phyloP scores from a whole-genome alignment of 2,329 filamentous ascomycete genomes.

The Beauveria sp. region DNA sequence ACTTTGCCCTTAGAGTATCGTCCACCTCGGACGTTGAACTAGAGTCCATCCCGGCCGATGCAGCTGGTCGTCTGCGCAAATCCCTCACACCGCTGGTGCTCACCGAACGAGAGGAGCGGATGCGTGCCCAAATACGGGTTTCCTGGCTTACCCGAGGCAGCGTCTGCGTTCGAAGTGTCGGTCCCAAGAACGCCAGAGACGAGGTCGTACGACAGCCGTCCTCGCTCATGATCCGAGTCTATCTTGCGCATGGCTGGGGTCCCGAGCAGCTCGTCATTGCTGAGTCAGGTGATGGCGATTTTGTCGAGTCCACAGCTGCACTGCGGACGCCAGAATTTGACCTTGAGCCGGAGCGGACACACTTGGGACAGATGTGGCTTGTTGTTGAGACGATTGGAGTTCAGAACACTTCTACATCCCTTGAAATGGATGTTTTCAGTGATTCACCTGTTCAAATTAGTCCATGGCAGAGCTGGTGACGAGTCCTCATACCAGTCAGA shows the following conservation, averaged over 20 bases:
- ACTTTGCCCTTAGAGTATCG: constrained; percentile 69
- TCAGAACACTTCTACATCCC: constrained; percentile 30
- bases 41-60: constrained; percentile 58
- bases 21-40: constrained; percentile 51
- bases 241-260: constrained; percentile 65
- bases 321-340: constrained; percentile 69
- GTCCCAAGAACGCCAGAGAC: constrained; percentile 19
- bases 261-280: constrained; percentile 59
- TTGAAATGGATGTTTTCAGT: constrained; percentile 47
- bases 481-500: neutral
- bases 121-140: constrained; percentile 32
- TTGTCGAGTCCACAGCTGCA: constrained; percentile 58
- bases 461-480: constrained; percentile 31
- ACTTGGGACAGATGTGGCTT: constrained; percentile 61
- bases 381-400: constrained; percentile 74
- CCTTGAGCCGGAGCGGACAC: constrained; percentile 55
- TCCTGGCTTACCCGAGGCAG: constrained; percentile 50
- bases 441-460: constrained; percentile 38
- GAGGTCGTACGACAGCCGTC: constrained; percentile 25
- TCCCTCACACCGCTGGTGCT: constrained; percentile 51
- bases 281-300: constrained; percentile 64
- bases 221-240: constrained; percentile 57
- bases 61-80: constrained; percentile 64
- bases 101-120: constrained; percentile 29
- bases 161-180: constrained; percentile 24